These are phyloP conservation scores for Lipomyces oligophaga DNA, from an alignment of 805 yeast genomes.

Conservation along the genomic window DNA sequence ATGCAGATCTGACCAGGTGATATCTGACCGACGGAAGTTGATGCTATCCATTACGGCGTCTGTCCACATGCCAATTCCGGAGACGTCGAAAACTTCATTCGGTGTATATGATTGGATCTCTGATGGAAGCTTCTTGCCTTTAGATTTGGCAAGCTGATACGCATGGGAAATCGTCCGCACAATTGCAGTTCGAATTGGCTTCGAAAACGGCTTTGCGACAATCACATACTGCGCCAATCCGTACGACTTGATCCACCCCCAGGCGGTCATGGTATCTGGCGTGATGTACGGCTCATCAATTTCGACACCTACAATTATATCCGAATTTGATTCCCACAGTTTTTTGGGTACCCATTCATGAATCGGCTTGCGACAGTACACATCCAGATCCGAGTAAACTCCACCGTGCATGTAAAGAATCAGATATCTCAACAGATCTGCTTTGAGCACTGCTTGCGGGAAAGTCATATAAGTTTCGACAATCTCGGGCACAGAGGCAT, in stretches of 20 bases:
- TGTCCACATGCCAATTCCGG: conserved; percentile 27
- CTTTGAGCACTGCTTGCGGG: conserved; percentile 20
- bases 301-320: conserved; percentile 24
- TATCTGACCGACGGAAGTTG: conserved; percentile 11
- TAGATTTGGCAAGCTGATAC: conserved; percentile 8
- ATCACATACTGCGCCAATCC: conserved; percentile 22
- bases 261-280: conserved; percentile 10
- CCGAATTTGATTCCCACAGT: conserved; percentile 17
- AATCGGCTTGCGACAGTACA: conserved; percentile 27
- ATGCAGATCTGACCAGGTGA: conserved; percentile 22
- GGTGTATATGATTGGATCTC: conserved; percentile 10
- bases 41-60: conserved; percentile 23
- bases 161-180: conserved; percentile 25
- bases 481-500: conserved; percentile 17
- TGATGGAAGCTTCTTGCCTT: conserved; percentile 4
- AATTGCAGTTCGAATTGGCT: conserved; percentile 22
- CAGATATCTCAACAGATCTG: conserved; percentile 26
- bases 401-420: conserved; percentile 28
- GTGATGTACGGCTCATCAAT: conserved; percentile 25
- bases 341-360: conserved; percentile 16
- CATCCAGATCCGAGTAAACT: conserved; percentile 28
- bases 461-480: conserved; percentile 16
- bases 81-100: conserved; percentile 20
- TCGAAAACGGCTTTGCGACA: conserved; percentile 24
- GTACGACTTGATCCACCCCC: conserved; percentile 25